Percentiles rank a stretch among this genome's conserved stretches.
Evolutionary conservation across 371 early-diverging fungal species (phyloP).

Genomic region (Syncephalastrum sp.): DNA sequence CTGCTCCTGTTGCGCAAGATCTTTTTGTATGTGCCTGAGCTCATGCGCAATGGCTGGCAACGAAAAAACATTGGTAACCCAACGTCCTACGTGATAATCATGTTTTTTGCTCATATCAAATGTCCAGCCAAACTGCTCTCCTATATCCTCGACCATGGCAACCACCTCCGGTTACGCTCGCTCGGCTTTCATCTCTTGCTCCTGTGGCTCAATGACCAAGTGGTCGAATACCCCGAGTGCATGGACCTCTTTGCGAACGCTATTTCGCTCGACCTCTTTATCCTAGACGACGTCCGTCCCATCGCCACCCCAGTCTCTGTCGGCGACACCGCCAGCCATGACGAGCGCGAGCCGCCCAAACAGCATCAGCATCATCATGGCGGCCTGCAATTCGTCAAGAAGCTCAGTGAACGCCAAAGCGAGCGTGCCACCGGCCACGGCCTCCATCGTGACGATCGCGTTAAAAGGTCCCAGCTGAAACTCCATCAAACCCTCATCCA

Average conservation of each 20-base stretch:
- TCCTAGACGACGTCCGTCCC: slow-evolving; percentile 58
- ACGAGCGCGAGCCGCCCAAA: slow-evolving; percentile 29
- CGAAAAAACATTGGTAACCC: slow-evolving; percentile 55
- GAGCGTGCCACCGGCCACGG: slow-evolving; percentile 35
- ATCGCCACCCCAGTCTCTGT: slow-evolving; percentile 13
- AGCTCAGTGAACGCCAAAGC: slow-evolving; percentile 35
- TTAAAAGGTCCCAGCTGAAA: slow-evolving; percentile 27
- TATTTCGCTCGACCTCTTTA: slow-evolving; percentile 63
- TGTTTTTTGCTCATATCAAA: neutral
- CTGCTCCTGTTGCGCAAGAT: slow-evolving; percentile 66
- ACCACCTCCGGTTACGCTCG: slow-evolving; percentile 69
- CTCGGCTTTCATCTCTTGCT: slow-evolving; percentile 78
- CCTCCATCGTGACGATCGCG: slow-evolving; percentile 31
- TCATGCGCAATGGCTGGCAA: slow-evolving; percentile 77
- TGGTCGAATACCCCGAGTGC: slow-evolving; percentile 60
- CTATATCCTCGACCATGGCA: slow-evolving; percentile 58
- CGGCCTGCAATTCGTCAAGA: slow-evolving; percentile 41
- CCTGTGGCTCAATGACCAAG: slow-evolving; percentile 68
- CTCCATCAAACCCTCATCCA: slow-evolving; percentile 33
- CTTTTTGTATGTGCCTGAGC: slow-evolving; percentile 65
- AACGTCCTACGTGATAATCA: too few species aligned
- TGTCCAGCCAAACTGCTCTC: slow-evolving; percentile 46
- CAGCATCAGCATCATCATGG: slow-evolving; percentile 19
- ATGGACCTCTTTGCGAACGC: slow-evolving; percentile 65
- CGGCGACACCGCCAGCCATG: slow-evolving; percentile 18